Evolutionary conservation across 139 green algal genomes (phyloP), one percentile per base, ranked within the genome.

Genomic region (Haematococcus lacustris): DNA sequence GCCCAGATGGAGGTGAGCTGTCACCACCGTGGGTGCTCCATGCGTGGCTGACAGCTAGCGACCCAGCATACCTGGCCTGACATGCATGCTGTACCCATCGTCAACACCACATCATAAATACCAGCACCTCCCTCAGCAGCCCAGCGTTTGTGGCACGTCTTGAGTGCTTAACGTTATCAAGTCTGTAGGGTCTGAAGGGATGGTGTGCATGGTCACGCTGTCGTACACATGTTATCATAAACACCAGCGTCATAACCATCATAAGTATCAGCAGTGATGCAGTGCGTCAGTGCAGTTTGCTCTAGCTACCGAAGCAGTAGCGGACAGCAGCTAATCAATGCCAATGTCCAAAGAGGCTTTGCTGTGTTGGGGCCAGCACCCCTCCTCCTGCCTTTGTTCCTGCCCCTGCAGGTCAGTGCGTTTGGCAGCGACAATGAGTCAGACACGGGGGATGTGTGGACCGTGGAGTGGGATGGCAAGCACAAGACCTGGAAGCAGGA

Each of bases 371-470:
- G 43, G 9, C 9, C 43, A 28, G 9, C 17, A 17, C 43, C 17
- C 43, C 17, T 53, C 17, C 17, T 53, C 9, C 43, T 53, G 43
- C 43, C 17, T 9, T 17, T 53, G 43, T 17, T 53, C 9, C 43
- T 73, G 47, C 25, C 4, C 13, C 1, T 74, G 38, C 83, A 96
- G 88, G 86, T 97, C 34, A 96, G 90, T 71, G 82, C 82, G 0
- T 96, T 88, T 82, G 91, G 91, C 2, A 66, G 61, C 39, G 87
- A 93, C 41, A 65, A 60, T 1, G 37, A 76, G 13, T 75, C 76
- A 9, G 91, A 97, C 70, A 85, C 82, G 13, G 90, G 89, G 0
- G 91, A 97, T 40, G 65, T 92, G 2, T 97, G 91, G 91, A 84
- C 62, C n/a, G 33, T 94, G 13, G 85, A 92, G 51, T 89, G 83